Conservation (phyloP, 805 yeast genomes). For the Zygoascus bituminiphila region DNA sequence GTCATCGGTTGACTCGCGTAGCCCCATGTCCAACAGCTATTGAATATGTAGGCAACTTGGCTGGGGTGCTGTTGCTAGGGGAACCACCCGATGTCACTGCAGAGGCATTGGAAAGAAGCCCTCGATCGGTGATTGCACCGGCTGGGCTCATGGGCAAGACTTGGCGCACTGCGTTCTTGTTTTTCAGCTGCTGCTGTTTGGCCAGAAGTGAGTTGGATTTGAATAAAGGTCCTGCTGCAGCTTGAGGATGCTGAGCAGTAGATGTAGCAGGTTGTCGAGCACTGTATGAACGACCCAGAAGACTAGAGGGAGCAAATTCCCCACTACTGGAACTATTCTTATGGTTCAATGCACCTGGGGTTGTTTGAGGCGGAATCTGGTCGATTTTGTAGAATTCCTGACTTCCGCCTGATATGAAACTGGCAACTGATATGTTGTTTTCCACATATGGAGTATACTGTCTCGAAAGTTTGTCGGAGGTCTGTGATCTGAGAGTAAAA, state of each 20-base stretch:
- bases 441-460: neutral
- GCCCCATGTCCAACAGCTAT: neutral
- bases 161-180: neutral
- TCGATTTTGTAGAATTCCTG: neutral
- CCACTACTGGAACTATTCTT: neutral
- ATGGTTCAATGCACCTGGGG: neutral
- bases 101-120: neutral
- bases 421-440: neutral
- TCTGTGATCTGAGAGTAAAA: conserved; percentile 22
- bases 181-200: conserved; percentile 1
- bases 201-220: conserved; percentile 13
- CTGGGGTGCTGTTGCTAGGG: neutral
- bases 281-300: conserved; percentile 4
- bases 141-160: neutral
- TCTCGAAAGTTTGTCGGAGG: neutral
- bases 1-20: too few species aligned
- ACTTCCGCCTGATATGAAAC: neutral
- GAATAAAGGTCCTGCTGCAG: conserved; percentile 2
- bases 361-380: neutral
- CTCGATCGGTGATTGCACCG: neutral
- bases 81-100: neutral
- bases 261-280: neutral
- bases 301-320: conserved; percentile 1
- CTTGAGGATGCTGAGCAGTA: neutral
- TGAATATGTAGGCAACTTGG: neutral